Percentiles rank a stretch among this genome's conserved stretches.
Conservation (phyloP, 768 basidiomycete species). For the Sporobolomyces pararoseus region DNA sequence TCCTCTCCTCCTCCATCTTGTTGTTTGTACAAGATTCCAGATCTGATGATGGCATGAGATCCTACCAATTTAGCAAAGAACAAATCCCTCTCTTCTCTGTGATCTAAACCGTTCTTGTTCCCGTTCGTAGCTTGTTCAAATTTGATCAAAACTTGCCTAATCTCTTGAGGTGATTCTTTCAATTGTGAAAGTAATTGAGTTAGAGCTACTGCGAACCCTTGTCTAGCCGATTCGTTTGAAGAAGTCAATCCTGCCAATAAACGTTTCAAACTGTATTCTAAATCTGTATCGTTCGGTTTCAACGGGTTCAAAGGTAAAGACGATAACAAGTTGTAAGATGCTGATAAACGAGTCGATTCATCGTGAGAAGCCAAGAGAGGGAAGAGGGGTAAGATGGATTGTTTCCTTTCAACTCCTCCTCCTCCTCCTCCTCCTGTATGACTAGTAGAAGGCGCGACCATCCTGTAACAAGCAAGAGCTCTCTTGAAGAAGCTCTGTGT, state of each 20-base stretch:
- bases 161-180: conserved; percentile 71
- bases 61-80: conserved; percentile 91
- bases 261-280: conserved; percentile 82
- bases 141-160: too few species aligned
- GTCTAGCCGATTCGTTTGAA: conserved; percentile 83
- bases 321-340: conserved; percentile 18
- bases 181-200: conserved; percentile 84
- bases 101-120: conserved; percentile 71
- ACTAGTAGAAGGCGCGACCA: neutral
- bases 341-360: conserved; percentile 26
- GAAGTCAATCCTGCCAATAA: conserved; percentile 84
- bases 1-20: conserved; percentile 57
- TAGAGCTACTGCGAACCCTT: conserved; percentile 92
- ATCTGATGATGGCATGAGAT: conserved; percentile 75
- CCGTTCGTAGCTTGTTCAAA: conserved; percentile 55
- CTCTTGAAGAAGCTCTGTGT: too few species aligned
- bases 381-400: conserved; percentile 41
- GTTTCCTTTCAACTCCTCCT: neutral
- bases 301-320: neutral
- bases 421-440: too few species aligned
- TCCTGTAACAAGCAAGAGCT: too few species aligned
- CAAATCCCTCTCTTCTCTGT: conserved; percentile 87
- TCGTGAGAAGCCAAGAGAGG: conserved; percentile 38
- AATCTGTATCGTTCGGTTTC: conserved; percentile 55
- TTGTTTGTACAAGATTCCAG: conserved; percentile 67